These are phyloP conservation scores for Mycena amicta DNA, from an alignment of 768 basidiomycete species.

Conservation along the genomic window DNA sequence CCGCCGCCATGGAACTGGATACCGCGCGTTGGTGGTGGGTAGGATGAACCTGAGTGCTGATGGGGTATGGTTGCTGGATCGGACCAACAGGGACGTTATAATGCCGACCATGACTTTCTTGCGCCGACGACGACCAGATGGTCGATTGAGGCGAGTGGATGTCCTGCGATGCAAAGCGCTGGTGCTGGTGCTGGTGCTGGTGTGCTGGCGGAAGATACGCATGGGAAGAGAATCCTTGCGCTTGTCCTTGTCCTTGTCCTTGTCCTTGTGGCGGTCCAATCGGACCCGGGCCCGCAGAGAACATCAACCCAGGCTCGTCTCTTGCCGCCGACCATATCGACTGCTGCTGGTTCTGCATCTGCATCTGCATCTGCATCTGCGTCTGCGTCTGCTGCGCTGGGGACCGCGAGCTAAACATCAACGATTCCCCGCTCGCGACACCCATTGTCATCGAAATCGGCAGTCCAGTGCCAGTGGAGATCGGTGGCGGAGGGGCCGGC, in stretches of 20 bases:
- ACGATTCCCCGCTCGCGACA: no score
- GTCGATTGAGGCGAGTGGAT: background rate
- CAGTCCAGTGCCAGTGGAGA: background rate
- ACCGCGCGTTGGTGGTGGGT: background rate
- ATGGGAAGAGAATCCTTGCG: background rate
- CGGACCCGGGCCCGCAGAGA: background rate
- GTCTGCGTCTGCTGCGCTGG: background rate
- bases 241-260: no score
- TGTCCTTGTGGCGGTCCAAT: background rate
- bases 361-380: background rate
- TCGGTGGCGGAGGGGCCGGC: background rate
- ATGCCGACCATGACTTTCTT: background rate
- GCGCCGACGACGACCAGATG: background rate
- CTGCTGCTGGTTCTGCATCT: background rate
- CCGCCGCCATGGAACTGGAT: background rate
- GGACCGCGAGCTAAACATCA: constrained; percentile 10
- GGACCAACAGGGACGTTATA: background rate
- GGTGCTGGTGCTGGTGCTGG: background rate
- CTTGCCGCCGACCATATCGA: constrained; percentile 23
- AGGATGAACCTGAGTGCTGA: background rate
- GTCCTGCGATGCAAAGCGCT: constrained; percentile 1
- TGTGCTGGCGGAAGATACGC: background rate
- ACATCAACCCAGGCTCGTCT: constrained; percentile 19
- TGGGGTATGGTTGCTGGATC: background rate
- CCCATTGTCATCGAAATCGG: background rate